Evolutionary conservation across 2,329 filamentous ascomycete species (phyloP).

Genomic region (Fusarium oxysporum): DNA sequence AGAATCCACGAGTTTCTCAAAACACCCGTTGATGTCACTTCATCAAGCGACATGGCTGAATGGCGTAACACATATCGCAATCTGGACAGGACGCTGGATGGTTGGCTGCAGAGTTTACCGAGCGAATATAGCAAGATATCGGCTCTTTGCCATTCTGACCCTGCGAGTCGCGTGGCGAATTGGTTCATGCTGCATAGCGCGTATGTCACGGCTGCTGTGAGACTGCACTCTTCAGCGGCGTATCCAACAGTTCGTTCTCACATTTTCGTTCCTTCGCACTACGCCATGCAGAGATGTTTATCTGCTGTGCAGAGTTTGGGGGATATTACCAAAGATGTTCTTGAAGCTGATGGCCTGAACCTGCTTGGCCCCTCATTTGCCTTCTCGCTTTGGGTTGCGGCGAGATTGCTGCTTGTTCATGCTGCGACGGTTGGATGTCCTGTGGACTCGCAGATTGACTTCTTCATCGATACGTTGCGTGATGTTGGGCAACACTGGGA

Average conservation of each 20-base stretch:
- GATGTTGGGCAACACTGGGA: conserved; percentile 59
- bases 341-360: conserved; percentile 57
- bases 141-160: conserved; percentile 58
- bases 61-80: conserved; percentile 57
- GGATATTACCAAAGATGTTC: conserved; percentile 57
- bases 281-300: conserved; percentile 59
- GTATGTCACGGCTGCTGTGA: conserved; percentile 57
- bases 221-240: conserved; percentile 58
- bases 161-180: conserved; percentile 58
- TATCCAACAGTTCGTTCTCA: conserved; percentile 56
- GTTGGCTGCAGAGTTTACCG: conserved; percentile 57
- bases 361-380: conserved; percentile 58
- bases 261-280: conserved; percentile 57
- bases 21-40: conserved; percentile 54
- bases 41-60: conserved; percentile 51
- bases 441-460: conserved; percentile 55
- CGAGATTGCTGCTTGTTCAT: conserved; percentile 55
- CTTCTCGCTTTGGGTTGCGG: conserved; percentile 59
- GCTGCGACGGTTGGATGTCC: conserved; percentile 53
- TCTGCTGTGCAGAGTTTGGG: conserved; percentile 58
- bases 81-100: conserved; percentile 54
- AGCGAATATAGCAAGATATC: conserved; percentile 60
- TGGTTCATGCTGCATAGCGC: conserved; percentile 61
- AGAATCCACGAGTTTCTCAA: conserved; percentile 58
- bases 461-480: conserved; percentile 56